Conservation (phyloP, 129 eudicot species). For the Tanacetum coccineum region DNA sequence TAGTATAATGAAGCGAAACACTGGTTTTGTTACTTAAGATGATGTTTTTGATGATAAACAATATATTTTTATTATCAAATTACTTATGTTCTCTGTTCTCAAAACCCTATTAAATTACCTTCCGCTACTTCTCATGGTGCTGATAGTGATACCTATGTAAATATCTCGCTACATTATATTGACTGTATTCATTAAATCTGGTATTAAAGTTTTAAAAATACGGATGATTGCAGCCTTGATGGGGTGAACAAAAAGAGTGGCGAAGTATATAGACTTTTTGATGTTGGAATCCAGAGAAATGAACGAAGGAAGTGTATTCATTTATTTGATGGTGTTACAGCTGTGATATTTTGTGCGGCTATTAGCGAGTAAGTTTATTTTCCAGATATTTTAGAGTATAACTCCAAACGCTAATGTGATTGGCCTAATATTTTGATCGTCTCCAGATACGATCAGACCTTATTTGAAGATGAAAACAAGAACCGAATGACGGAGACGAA, state of each 20-base stretch:
- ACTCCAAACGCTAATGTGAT: background rate
- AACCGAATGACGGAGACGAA: slow-evolving; percentile 89
- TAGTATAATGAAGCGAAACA: too few species aligned
- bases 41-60: background rate
- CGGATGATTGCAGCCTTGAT: slow-evolving; percentile 73
- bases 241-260: slow-evolving; percentile 97
- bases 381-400: slow-evolving; percentile 7
- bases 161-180: too few species aligned
- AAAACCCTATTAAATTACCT: too few species aligned
- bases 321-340: slow-evolving; percentile 95
- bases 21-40: too few species aligned
- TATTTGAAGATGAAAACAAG: slow-evolving; percentile 84
- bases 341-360: slow-evolving; percentile 95
- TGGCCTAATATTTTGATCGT: background rate
- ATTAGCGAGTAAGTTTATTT: slow-evolving; percentile 84
- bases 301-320: slow-evolving; percentile 99
- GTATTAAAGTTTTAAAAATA: slow-evolving; percentile 7
- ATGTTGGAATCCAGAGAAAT: slow-evolving; percentile 98
- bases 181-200: too few species aligned
- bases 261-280: slow-evolving; percentile 90
- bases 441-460: slow-evolving; percentile 86
- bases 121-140: too few species aligned
- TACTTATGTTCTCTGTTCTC: slow-evolving; percentile 5
- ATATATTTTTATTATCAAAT: background rate
- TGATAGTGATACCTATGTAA: too few species aligned